A percentile compares a stretch with the other conserved stretches of the same genome.
These are phyloP conservation scores for Diaporthe ampelina DNA, from an alignment of 2,329 filamentous ascomycete species.

Conservation along the genomic window DNA sequence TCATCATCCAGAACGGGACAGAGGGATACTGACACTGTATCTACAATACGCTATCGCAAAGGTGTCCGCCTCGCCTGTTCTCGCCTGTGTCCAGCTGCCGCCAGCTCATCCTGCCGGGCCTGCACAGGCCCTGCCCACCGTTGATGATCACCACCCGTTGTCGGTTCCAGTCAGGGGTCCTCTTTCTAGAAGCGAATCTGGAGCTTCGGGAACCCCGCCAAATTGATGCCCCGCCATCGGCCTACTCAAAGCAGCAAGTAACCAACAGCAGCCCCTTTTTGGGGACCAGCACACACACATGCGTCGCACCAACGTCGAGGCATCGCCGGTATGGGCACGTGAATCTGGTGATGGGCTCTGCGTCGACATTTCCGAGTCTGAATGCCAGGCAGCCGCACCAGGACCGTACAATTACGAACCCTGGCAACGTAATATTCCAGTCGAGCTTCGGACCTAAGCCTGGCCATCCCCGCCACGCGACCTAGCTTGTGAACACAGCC, in stretches of 20 bases:
- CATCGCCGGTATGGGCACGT: constrained; percentile 9
- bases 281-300: constrained; percentile 10
- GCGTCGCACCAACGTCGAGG: background rate
- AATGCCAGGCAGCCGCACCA: background rate
- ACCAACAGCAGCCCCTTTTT: constrained; percentile 24
- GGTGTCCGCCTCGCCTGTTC: background rate
- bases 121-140: constrained; percentile 17
- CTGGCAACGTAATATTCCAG: constrained; percentile 2
- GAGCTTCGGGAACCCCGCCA: constrained; percentile 39
- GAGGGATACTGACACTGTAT: background rate
- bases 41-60: background rate
- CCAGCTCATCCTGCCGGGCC: constrained; percentile 17
- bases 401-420: background rate
- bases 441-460: background rate
- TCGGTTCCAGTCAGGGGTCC: constrained; percentile 1
- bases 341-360: background rate
- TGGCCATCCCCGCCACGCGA: constrained; percentile 16
- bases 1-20: constrained; percentile 1
- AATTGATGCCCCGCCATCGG: constrained; percentile 37
- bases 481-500: constrained; percentile 4
- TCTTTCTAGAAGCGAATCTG: constrained; percentile 38
- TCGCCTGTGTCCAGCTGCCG: constrained; percentile 10
- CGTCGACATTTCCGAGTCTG: background rate
- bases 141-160: constrained; percentile 17
- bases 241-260: constrained; percentile 27